phyloP scores from a whole-genome alignment of 805 yeast species.

The Sungouiella thailandica region DNA sequence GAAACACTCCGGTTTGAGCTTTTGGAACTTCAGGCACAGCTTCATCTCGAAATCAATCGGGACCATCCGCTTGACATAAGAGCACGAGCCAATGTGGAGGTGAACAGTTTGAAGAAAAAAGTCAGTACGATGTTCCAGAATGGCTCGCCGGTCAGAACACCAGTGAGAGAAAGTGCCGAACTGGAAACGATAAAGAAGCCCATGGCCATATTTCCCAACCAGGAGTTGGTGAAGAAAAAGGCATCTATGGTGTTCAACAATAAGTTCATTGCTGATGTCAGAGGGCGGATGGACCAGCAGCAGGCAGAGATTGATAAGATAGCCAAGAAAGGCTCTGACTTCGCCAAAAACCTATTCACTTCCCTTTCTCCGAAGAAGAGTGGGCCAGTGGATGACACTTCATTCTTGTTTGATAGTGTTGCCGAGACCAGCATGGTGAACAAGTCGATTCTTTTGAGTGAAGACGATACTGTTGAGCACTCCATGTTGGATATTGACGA shows the following conservation, averaged over 20 bases:
- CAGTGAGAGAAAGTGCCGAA: not conserved
- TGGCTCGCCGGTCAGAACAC: conserved; percentile 3
- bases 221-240: conserved; percentile 8
- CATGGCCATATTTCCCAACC: conserved; percentile 13
- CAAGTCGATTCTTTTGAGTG: conserved; percentile 12
- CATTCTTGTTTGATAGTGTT: conserved; percentile 25
- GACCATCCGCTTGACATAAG: conserved; percentile 7
- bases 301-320: conserved; percentile 20
- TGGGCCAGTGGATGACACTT: conserved; percentile 17
- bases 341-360: conserved; percentile 21
- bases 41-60: conserved; percentile 14
- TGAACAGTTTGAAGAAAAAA: conserved; percentile 4
- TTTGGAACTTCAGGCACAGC: conserved; percentile 19
- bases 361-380: conserved; percentile 23
- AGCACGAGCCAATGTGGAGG: conserved; percentile 2
- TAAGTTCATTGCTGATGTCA: conserved; percentile 13
- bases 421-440: conserved; percentile 6
- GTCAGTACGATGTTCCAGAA: conserved; percentile 12
- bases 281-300: conserved; percentile 15
- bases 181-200: conserved; percentile 16
- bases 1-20: conserved; percentile 31
- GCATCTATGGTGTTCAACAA: conserved; percentile 19
- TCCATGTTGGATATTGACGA: conserved; percentile 20
- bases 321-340: conserved; percentile 20
- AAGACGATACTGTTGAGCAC: conserved; percentile 10